These are phyloP conservation scores for Rutstroemia sydowiana DNA, from an alignment of 2,329 filamentous ascomycete genomes.

Conservation along the genomic window DNA sequence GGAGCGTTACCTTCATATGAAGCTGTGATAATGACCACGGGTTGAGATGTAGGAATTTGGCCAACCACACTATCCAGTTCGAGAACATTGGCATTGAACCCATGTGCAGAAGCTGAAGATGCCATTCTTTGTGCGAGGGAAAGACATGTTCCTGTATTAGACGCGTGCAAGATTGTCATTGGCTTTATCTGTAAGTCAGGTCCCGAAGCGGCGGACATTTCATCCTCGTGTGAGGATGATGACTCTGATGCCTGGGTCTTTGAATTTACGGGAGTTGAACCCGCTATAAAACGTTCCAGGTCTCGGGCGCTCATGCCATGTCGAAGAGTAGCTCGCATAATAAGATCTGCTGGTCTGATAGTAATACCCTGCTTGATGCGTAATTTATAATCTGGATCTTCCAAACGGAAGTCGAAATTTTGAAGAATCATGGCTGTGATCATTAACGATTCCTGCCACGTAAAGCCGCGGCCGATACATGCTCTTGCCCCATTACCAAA, in stretches of 20 bases:
- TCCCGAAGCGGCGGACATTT: background rate
- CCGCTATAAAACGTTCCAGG: slow-evolving; percentile 33
- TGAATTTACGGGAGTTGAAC: slow-evolving; percentile 4
- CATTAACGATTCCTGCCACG: slow-evolving; percentile 64
- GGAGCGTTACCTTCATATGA: slow-evolving; percentile 69
- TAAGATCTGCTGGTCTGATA: slow-evolving; percentile 56
- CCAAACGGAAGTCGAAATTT: slow-evolving; percentile 59
- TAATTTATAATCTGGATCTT: slow-evolving; percentile 52
- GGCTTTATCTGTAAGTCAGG: background rate
- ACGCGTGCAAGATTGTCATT: slow-evolving; percentile 62
- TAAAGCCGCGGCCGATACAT: slow-evolving; percentile 68
- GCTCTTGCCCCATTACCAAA: slow-evolving; percentile 66
- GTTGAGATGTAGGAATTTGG: slow-evolving; percentile 50
- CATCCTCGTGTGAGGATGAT: too few species aligned
- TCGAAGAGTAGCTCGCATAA: slow-evolving; percentile 51
- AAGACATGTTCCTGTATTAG: slow-evolving; percentile 71
- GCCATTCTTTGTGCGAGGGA: slow-evolving; percentile 57
- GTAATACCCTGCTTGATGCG: slow-evolving; percentile 49
- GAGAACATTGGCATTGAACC: slow-evolving; percentile 46
- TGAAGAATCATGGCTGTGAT: slow-evolving; percentile 58
- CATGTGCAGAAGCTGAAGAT: slow-evolving; percentile 48
- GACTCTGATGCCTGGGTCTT: background rate
- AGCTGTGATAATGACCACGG: slow-evolving; percentile 59
- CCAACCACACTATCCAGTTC: slow-evolving; percentile 55
- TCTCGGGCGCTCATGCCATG: slow-evolving; percentile 38